Conservation (phyloP, 805 yeast species). For the Lipomyces lipofer region DNA sequence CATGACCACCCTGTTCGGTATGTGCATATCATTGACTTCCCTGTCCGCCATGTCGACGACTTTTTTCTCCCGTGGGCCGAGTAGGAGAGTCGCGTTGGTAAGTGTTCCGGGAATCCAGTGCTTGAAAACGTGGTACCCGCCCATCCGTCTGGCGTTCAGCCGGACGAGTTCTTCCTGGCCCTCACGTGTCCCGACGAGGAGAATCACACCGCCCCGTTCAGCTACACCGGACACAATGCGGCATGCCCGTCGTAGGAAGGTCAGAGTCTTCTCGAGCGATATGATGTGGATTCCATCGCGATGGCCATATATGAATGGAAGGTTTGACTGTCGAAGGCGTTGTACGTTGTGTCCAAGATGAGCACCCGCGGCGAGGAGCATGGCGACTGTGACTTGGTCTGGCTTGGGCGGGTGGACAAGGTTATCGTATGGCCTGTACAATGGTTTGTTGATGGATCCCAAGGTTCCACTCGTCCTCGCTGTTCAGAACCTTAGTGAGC, state of each 20-base stretch:
- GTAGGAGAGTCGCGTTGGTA: constrained; percentile 75
- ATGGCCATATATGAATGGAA: constrained; percentile 83
- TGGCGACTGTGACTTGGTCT: constrained; percentile 60
- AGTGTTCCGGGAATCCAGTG: constrained; percentile 96
- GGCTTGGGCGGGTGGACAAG: constrained; percentile 10
- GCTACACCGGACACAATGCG: constrained; percentile 81
- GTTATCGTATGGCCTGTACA: constrained; percentile 14
- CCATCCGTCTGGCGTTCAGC: constrained; percentile 72
- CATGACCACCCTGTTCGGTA: constrained; percentile 47
- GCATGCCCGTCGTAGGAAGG: constrained; percentile 76
- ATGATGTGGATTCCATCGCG: constrained; percentile 90
- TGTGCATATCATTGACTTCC: not conserved
- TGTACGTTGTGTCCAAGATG: constrained; percentile 82
- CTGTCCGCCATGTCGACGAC: constrained; percentile 76
- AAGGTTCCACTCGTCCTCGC: constrained; percentile 1
- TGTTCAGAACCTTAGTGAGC: not conserved
- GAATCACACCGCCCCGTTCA: constrained; percentile 77
- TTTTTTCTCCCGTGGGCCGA: constrained; percentile 58
- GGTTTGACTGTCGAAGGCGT: constrained; percentile 66
- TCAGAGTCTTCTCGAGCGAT: constrained; percentile 80
- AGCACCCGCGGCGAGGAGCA: constrained; percentile 85
- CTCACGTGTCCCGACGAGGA: constrained; percentile 80
- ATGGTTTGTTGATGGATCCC: constrained; percentile 12
- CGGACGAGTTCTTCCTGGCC: constrained; percentile 75
- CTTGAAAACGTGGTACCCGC: constrained; percentile 77